Evolutionary conservation across 345 rosid genomes (phyloP).

Genomic region (Moricandia moricandioides): DNA sequence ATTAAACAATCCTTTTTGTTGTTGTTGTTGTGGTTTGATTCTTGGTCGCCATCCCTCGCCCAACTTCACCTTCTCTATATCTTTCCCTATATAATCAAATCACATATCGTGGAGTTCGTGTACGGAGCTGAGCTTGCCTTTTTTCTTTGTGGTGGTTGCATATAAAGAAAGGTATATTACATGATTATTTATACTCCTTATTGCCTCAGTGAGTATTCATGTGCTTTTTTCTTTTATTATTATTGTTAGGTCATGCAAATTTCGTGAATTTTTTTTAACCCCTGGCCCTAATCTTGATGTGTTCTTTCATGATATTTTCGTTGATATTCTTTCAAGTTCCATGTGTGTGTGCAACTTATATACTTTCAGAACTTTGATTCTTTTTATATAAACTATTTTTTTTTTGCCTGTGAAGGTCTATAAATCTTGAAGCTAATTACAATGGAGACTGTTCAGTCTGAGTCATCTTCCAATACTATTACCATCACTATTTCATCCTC

Average conservation of each 20-base stretch:
- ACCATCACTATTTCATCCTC: slow-evolving; percentile 40
- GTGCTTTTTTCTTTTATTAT: slow-evolving; percentile 18
- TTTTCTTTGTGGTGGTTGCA: slow-evolving; percentile 22
- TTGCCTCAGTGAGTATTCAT: slow-evolving; percentile 37
- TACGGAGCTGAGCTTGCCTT: slow-evolving; percentile 10
- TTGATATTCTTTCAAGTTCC: background rate
- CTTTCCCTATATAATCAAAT: slow-evolving; percentile 20
- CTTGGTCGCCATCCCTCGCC: slow-evolving; percentile 89
- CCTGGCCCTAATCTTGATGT: background rate
- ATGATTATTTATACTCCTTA: slow-evolving; percentile 41
- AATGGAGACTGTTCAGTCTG: slow-evolving; percentile 65
- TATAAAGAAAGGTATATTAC: slow-evolving; percentile 44
- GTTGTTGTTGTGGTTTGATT: slow-evolving; percentile 44
- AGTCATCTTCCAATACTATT: slow-evolving; percentile 43
- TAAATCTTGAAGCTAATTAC: background rate
- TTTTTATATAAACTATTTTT: background rate
- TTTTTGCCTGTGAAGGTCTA: slow-evolving; percentile 11
- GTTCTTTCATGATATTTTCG: slow-evolving; percentile 30
- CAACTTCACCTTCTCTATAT: slow-evolving; percentile 64
- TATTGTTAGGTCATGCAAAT: slow-evolving; percentile 30
- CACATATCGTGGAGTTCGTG: slow-evolving; percentile 22
- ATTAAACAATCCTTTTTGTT: slow-evolving; percentile 8
- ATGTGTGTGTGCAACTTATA: background rate
- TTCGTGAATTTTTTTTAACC: slow-evolving; percentile 10
- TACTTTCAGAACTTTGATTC: slow-evolving; percentile 13